A percentile compares a stretch with the other conserved stretches of the same genome.
Conservation (phyloP, 2,329 filamentous ascomycete species). For the Ophiocordyceps unilateralis region DNA sequence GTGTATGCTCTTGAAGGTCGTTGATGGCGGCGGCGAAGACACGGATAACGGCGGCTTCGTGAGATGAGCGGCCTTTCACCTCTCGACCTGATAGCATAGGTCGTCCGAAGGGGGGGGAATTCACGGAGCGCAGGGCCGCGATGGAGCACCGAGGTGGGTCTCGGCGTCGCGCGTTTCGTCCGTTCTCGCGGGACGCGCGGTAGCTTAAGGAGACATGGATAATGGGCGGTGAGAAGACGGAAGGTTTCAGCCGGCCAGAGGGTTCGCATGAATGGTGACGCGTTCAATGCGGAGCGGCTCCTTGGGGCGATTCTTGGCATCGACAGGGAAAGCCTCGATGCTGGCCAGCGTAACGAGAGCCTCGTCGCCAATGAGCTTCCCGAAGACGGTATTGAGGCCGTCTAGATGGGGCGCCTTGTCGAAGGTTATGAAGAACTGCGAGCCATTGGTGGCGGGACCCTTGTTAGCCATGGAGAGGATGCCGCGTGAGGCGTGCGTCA, state of each 20-base stretch:
- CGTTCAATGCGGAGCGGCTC: conserved; percentile 47
- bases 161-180: neutral
- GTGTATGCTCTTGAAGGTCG: no score
- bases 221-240: neutral
- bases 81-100: no score
- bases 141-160: no score
- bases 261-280: conserved; percentile 65
- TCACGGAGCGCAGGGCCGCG: no score
- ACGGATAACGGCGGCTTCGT: no score
- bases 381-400: conserved; percentile 72
- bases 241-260: conserved; percentile 42
- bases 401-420: conserved; percentile 66
- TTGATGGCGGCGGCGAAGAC: no score
- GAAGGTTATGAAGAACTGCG: conserved; percentile 69
- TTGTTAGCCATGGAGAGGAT: conserved; percentile 68
- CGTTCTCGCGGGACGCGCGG: neutral
- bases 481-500: conserved; percentile 51
- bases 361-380: conserved; percentile 51
- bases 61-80: no score
- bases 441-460: conserved; percentile 55
- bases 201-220: neutral
- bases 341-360: conserved; percentile 47
- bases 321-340: conserved; percentile 55
- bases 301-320: conserved; percentile 62
- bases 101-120: no score